A percentile compares a stretch with the other conserved stretches of the same genome.
phyloP scores from a whole-genome alignment of 176 grass and related monocot species.

The Metroxylon sagu region DNA sequence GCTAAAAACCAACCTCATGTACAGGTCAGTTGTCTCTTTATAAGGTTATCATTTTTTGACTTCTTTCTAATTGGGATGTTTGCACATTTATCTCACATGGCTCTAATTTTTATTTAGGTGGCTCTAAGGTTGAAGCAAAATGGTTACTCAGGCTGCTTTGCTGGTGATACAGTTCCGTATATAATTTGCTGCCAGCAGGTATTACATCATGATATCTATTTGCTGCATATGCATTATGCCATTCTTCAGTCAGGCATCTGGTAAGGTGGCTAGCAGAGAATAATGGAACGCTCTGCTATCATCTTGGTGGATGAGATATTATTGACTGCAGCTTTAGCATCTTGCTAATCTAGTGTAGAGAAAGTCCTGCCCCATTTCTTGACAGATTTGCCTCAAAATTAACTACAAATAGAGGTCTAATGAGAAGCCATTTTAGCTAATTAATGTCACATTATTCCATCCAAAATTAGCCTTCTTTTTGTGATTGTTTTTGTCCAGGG shows the following conservation, averaged over 20 bases:
- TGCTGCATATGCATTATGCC: no score
- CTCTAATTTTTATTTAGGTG: slow-evolving; percentile 40
- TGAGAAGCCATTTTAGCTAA: no score
- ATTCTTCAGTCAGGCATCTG: no score
- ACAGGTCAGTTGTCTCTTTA: slow-evolving; percentile 43
- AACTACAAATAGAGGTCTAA: no score
- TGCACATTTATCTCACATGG: background rate
- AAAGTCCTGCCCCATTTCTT: no score
- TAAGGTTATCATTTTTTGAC: background rate
- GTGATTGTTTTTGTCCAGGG: slow-evolving; percentile 31
- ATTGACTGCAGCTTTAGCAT: no score
- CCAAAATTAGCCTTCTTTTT: slow-evolving; percentile 13
- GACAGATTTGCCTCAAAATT: no score
- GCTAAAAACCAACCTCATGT: slow-evolving; percentile 99
- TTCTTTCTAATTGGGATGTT: background rate
- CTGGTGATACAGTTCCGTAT: slow-evolving; percentile 88
- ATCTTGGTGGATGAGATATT: no score
- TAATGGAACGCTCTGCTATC: no score
- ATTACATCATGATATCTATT: background rate
- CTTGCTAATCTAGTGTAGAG: no score
- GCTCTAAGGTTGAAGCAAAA: slow-evolving; percentile 92
- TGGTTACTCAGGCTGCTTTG: slow-evolving; percentile 73
- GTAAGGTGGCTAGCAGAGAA: no score
- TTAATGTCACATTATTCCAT: background rate
- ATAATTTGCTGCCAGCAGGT: slow-evolving; percentile 93